Conservation (phyloP, 305 asterid genomes). For the Fraxinus sp. region DNA sequence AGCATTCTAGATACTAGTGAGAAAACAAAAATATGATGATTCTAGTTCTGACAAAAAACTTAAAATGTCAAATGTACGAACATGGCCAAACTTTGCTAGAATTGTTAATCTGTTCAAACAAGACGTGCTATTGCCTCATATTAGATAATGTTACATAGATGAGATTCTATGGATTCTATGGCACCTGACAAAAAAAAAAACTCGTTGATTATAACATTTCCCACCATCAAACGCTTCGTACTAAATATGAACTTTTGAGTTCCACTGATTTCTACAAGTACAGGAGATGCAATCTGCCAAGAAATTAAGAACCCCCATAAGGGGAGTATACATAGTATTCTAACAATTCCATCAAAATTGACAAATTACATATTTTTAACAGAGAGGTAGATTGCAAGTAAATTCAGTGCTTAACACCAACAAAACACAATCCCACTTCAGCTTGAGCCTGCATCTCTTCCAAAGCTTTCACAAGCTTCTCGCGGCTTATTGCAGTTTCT, state of each 20-base stretch:
- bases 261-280: neutral
- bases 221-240: neutral
- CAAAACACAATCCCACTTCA: constrained; percentile 96
- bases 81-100: neutral
- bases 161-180: neutral
- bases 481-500: constrained; percentile 56
- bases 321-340: neutral
- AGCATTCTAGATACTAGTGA: neutral
- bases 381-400: neutral
- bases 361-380: constrained; percentile 15
- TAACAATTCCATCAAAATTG: constrained; percentile 19
- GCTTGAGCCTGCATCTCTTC: constrained; percentile 95
- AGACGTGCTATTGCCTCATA: neutral
- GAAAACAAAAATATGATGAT: neutral
- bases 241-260: neutral
- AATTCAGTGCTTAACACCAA: constrained; percentile 66
- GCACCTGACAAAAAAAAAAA: neutral
- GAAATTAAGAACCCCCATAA: neutral
- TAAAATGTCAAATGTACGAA: neutral
- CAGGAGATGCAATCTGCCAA: neutral
- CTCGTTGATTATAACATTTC: neutral
- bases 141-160: neutral
- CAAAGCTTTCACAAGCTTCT: constrained; percentile 80
- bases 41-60: neutral
- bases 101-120: neutral